phyloP scores from a whole-genome alignment of 1,139 yeast genomes.

The Sugiyamaella xylanicola region DNA sequence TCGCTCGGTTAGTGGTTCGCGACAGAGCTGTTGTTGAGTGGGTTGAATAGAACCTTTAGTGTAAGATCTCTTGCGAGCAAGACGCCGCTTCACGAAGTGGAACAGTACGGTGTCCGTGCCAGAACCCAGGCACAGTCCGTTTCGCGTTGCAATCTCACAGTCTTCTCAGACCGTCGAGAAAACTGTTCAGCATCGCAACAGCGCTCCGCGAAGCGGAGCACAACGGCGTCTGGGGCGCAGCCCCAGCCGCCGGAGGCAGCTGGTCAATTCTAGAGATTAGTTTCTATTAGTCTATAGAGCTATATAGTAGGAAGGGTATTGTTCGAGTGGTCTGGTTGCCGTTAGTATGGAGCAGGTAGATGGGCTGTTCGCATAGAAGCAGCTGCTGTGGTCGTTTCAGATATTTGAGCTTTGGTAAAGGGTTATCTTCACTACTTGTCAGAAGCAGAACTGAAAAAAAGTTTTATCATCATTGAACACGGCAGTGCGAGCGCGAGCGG shows the following conservation, averaged over 20 bases:
- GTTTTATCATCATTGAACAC: conserved; percentile 18
- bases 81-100: too few relatives aligned
- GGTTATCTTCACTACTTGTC: conserved; percentile 19
- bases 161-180: too few relatives aligned
- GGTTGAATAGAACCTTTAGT: too few relatives aligned
- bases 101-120: too few relatives aligned
- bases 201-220: background rate
- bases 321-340: background rate
- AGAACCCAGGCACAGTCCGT: too few relatives aligned
- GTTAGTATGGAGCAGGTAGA: background rate
- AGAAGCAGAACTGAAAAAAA: conserved; percentile 21
- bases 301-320: background rate
- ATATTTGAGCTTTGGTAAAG: conserved; percentile 18
- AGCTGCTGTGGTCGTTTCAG: conserved; percentile 2
- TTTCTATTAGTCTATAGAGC: too few relatives aligned
- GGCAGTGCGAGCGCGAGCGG: background rate
- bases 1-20: too few relatives aligned
- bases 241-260: conserved; percentile 1
- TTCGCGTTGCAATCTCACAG: too few relatives aligned
- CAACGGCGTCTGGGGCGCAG: conserved; percentile 1
- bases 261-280: too few relatives aligned
- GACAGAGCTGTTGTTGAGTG: too few relatives aligned
- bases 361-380: background rate
- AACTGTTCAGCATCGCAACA: too few relatives aligned
- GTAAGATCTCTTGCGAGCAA: too few relatives aligned